phyloP scores from a whole-genome alignment of 1,139 yeast species.

The Casaregolazyma suthepensis region DNA sequence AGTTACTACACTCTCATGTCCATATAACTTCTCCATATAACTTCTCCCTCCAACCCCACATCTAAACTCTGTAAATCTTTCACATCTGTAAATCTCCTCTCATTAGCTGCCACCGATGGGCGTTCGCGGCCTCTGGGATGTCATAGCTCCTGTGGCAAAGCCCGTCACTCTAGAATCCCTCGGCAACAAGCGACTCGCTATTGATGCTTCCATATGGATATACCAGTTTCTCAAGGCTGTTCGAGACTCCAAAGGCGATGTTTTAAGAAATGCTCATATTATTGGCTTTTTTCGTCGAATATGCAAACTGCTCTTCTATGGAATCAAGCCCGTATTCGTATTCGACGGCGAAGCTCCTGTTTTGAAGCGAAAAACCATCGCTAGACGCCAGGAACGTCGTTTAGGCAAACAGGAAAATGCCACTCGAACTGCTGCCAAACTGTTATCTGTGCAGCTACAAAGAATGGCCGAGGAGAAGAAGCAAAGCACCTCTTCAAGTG shows the following conservation, averaged over 20 bases:
- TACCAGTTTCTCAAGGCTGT: constrained; percentile 95
- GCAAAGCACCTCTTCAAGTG: constrained; percentile 22
- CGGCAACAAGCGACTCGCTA: constrained; percentile 70
- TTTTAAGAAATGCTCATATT: constrained; percentile 74
- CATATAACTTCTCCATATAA: too few species aligned
- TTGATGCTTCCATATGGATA: constrained; percentile 98
- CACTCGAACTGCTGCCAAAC: constrained; percentile 67
- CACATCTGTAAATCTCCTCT: neutral
- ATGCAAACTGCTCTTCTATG: constrained; percentile 82
- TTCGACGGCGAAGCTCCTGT: constrained; percentile 97
- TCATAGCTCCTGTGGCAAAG: constrained; percentile 81
- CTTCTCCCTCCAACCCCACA: neutral
- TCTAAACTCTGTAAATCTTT: neutral
- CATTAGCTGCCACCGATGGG: constrained; percentile 55
- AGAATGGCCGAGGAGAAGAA: constrained; percentile 37
- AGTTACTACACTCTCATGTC: neutral
- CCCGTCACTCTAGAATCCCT: constrained; percentile 87
- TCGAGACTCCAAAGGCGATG: constrained; percentile 77
- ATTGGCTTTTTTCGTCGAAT: constrained; percentile 93
- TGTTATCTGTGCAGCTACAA: constrained; percentile 76
- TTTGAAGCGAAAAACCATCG: constrained; percentile 70
- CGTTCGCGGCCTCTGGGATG: constrained; percentile 91
- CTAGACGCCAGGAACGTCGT: constrained; percentile 61
- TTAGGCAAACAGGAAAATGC: constrained; percentile 71
- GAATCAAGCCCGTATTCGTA: constrained; percentile 88